Evolutionary conservation across 192 early-diverging fungal genomes (phyloP).

Genomic region (Coemansia sp.): DNA sequence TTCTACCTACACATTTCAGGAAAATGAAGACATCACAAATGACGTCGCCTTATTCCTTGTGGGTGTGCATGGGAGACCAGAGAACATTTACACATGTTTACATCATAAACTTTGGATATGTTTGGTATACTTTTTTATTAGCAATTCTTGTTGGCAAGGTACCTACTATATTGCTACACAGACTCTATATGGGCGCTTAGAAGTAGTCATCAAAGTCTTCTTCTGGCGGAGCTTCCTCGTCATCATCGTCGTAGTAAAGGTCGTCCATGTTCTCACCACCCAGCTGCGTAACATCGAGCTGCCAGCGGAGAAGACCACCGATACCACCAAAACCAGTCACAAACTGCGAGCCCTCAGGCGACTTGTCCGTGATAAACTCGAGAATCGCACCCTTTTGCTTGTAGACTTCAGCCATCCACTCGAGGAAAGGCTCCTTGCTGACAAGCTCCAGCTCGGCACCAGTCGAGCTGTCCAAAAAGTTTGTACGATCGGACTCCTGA

Average conservation of each 20-base stretch:
- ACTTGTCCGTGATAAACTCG: constrained; percentile 95
- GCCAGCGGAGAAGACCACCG: constrained; percentile 93
- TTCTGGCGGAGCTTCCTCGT: constrained; percentile 13
- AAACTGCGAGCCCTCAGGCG: constrained; percentile 96
- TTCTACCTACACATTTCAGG: too few species aligned
- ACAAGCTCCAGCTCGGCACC: constrained; percentile 80
- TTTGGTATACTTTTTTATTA: too few species aligned
- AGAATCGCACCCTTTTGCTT: constrained; percentile 91
- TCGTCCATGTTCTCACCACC: constrained; percentile 64
- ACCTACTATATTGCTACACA: too few species aligned
- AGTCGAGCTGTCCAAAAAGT: constrained; percentile 66
- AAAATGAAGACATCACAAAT: too few species aligned
- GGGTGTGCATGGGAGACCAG: too few species aligned
- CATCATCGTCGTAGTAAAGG: constrained; percentile 54
- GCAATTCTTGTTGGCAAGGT: too few species aligned
- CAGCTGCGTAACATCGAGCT: constrained; percentile 77
- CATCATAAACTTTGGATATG: too few species aligned
- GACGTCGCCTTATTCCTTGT: too few species aligned
- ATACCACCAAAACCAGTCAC: constrained; percentile 99
- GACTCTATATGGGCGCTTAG: neutral
- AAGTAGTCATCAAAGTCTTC: constrained; percentile 28
- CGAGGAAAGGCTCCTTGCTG: constrained; percentile 78
- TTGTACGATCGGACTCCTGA: constrained; percentile 76
- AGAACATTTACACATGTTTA: too few species aligned
- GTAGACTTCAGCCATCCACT: constrained; percentile 98